Evolutionary conservation across 257 asterid genomes (phyloP), one percentile per base, ranked within the genome.

Genomic region (Solanum corneliomulleri): DNA sequence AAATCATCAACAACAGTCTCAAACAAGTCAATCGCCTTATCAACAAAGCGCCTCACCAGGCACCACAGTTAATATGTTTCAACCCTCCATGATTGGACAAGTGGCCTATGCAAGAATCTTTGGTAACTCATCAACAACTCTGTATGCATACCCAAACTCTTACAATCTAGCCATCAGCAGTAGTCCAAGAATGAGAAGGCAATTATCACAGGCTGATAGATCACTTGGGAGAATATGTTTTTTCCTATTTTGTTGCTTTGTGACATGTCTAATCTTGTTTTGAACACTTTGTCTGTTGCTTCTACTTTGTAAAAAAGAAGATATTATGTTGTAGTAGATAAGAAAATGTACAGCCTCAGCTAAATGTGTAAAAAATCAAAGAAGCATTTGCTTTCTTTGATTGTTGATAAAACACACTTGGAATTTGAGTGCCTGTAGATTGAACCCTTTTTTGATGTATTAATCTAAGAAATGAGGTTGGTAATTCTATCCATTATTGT

Each of bases 221-320:
- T 95, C 95, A 21, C 91, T 95, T 3, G 86, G 93, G 87, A 93
- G 98, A 86, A 88, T 93, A 21, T 92, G 91, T 39, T 90, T 92
- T 88, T 95, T 95, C 93, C 90, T 95, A 12, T 91, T 88, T 89
- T 95, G 98, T 74, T 92, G 94, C 87, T 91, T 93, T 86, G 82
- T 91, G 7, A 87, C 93, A 42, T 95, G 94, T 84, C 93, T 95
- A 66, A 76, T 95, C 77, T 76, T 92, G 85, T 95, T 95, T 82
- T 95, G 90, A 92, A 39, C 44, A 44, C 11, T 41, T 13, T 11
- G 42, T 69, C 75, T 66, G 33, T 74, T 86, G 52, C 88, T 56
- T 86, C 49, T 83, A 86, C 68, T 47, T 9, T 81, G 66, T 81
- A 81, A 29, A 81, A 80, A 29, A 18, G 29, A 11, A 33, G 44